A percentile compares a stretch with the other conserved stretches of the same genome.
Evolutionary conservation across 495 filamentous ascomycete genomes (phyloP).

Genomic region (Lasiosphaeria miniovina): DNA sequence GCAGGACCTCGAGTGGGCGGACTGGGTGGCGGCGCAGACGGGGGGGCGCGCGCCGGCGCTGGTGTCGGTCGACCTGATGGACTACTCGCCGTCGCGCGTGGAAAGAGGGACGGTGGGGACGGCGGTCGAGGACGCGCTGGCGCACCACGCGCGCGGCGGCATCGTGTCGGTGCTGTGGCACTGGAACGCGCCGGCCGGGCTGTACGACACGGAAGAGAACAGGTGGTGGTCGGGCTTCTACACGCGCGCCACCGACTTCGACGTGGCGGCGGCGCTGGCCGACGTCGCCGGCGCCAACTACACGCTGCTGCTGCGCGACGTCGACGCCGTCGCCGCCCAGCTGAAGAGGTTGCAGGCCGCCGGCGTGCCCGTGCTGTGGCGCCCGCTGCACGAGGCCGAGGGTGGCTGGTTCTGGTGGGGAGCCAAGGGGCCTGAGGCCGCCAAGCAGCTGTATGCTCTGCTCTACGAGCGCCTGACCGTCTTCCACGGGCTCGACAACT

Average conservation of each 20-base stretch:
- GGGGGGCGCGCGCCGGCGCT: slow-evolving; percentile 46
- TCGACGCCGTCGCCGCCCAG: slow-evolving; percentile 49
- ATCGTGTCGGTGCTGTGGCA: slow-evolving; percentile 49
- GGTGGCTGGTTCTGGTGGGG: slow-evolving; percentile 55
- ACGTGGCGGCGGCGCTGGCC: slow-evolving; percentile 36
- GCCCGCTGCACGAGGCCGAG: slow-evolving; percentile 50
- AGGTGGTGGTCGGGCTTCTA: slow-evolving; percentile 51
- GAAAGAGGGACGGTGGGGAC: slow-evolving; percentile 35
- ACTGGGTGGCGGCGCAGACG: slow-evolving; percentile 38
- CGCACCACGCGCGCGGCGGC: slow-evolving; percentile 38
- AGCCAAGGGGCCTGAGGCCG: slow-evolving; percentile 43
- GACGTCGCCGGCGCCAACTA: slow-evolving; percentile 42
- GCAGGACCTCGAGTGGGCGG: slow-evolving; percentile 36
- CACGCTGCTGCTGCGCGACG: slow-evolving; percentile 45
- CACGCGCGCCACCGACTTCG: slow-evolving; percentile 44
- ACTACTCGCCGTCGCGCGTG: slow-evolving; percentile 46
- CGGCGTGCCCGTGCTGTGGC: slow-evolving; percentile 41
- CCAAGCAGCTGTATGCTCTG: slow-evolving; percentile 40
- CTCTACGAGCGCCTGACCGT: slow-evolving; percentile 43
- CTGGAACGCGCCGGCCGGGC: slow-evolving; percentile 38
- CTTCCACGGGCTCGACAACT: slow-evolving; percentile 41
- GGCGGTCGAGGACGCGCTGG: slow-evolving; percentile 46
- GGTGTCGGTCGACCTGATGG: slow-evolving; percentile 44
- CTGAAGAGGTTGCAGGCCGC: slow-evolving; percentile 39
- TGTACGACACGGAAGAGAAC: slow-evolving; percentile 40